Base-by-base conservation (phyloP, 805 yeast species). In the Yamadazyma tumulicola region DNA sequence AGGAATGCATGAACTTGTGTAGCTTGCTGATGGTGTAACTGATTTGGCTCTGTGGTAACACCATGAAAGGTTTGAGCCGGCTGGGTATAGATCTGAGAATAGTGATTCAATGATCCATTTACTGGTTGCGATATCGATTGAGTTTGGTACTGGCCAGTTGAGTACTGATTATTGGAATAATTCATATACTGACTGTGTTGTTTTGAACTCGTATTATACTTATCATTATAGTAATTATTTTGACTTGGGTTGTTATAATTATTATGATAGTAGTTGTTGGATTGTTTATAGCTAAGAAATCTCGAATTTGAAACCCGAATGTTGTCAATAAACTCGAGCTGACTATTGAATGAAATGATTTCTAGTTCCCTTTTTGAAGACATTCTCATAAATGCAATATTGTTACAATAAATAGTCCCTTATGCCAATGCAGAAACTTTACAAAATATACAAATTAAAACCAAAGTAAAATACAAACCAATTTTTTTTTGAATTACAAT, bases 191-290 rank as follows among this genome's bases (percentile, higher is more conserved):
- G 54, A 18, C 44, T 49, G 17, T 46, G 51, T 27, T 51, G 61
- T 26, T 55, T 59, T 5, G 62, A 54, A 12, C 60, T 55, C 31
- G 49, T 42, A 1, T 58, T 49, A 33, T 53, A 54, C 37, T 54
- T 52, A 35, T 48, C 46, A 26, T 26, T 26, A 15, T 26, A 26
- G 47, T 29, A 29, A 6, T 7, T 5, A 29, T 15, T 29, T 17
- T 6, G 13, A 27, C 54, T 34, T 46, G 53, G 28, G 20, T 37
- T 33, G 26, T 34, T 29, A n/a, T 25, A 25, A 21, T 7, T 24
- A 12, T 24, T 11, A 16, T 35, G 28, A 28, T 31, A 15, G 31
- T 26, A 17, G 38, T 29, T 37, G 17, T 27, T 34, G 24, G 24
- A 28, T 24, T 27, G 32, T 35, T 32, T 30, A 13, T 29, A 29